Base-by-base conservation (phyloP, 495 filamentous ascomycete species). In the Xylaria palmicola region DNA sequence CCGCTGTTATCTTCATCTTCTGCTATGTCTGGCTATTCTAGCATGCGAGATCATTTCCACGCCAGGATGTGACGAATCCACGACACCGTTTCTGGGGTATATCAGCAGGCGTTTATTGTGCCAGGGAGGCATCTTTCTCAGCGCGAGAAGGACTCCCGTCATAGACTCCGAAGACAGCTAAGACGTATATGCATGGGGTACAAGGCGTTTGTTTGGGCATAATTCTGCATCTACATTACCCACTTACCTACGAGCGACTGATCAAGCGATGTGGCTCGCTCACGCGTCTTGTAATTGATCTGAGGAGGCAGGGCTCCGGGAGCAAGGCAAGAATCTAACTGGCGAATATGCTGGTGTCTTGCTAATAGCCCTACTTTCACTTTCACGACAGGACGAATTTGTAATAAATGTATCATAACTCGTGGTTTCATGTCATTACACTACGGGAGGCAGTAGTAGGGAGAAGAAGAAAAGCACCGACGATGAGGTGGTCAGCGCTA, bases 1-100 rank as follows among this genome's bases (percentile, higher is more conserved):
- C 81, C 32, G 86, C 85, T 3, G 91, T 98, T 20, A 84, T 87
- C 56, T 64, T 90, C 15, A 60, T 97, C 50, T 98, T 98, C 75
- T 81, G 85, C 60, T 98, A 90, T 67, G 94, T 98, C 56, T 97
- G 94, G 93, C 73, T 96, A 47, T 92, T 88, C 69, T 89, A 73
- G 74, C 29, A 43, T 19, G 4, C 15, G 39, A 19, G 15, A 8
- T 41, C 34, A 27, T n/a, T 15, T 17, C 34, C 22, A 27, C 32
- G 6, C 9, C 20, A 10, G 22, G 13, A 12, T 6, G 17, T 8
- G 0, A 27, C 37, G 6, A 29, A 7, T 13, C 32, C 34, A 24
- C 24, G 3, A 51, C 6, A 10, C 47, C 30, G 3, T n/a, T 49
- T 32, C 27, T n/a, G 30, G 48, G 29, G 30, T 7, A 51, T 24